A percentile compares a stretch with the other conserved stretches of the same genome.
These are phyloP conservation scores for Kazachstania kunashirensis DNA, from an alignment of 805 yeast genomes.

Conservation along the genomic window DNA sequence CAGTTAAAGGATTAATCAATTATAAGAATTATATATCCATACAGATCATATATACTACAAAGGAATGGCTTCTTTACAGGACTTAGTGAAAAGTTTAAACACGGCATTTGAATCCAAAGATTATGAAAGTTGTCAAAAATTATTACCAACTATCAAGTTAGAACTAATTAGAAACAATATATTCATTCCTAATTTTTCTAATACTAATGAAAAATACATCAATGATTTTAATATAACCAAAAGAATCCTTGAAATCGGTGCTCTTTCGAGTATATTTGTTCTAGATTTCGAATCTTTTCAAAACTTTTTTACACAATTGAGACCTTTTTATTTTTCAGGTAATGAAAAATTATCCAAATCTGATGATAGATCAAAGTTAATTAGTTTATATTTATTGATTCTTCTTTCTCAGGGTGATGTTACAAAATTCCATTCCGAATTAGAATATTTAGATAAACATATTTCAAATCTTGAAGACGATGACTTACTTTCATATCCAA, in stretches of 20 bases:
- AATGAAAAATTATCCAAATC: constrained; percentile 34
- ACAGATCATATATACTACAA: background rate
- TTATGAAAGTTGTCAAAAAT: constrained; percentile 47
- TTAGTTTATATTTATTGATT: constrained; percentile 66
- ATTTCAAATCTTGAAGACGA: constrained; percentile 48
- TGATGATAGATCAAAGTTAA: constrained; percentile 58
- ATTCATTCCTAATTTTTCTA: constrained; percentile 52
- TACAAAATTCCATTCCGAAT: constrained; percentile 81
- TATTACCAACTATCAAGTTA: constrained; percentile 65
- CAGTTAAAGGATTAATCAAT: too few relatives aligned
- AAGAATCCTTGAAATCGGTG: constrained; percentile 80
- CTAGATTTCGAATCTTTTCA: constrained; percentile 57
- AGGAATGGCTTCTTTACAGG: constrained; percentile 39
- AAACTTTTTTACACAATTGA: constrained; percentile 61
- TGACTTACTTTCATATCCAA: constrained; percentile 69
- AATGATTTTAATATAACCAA: constrained; percentile 72
- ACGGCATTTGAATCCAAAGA: constrained; percentile 52
- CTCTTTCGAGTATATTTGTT: constrained; percentile 61
- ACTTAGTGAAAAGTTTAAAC: constrained; percentile 60
- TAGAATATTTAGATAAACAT: constrained; percentile 56
- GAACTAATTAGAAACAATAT: constrained; percentile 70
- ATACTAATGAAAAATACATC: constrained; percentile 31
- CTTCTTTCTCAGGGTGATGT: constrained; percentile 75
- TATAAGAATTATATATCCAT: too few relatives aligned
- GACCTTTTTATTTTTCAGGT: constrained; percentile 56